Evolutionary conservation across 164 flowering plant species (phyloP).

Genomic region (grape (Vitis vinifera)): ASM3070453v1 NC_081811.1:23835001-23835500

Average conservation of each 20-base stretch:
- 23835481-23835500: slow-evolving; percentile 12
- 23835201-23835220: not conserved
- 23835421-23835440: slow-evolving; percentile 37
- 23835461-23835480: slow-evolving; percentile 12
- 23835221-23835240: too few species aligned
- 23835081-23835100: too few species aligned
- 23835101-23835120: too few species aligned
- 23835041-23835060: too few species aligned
- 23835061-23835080: too few species aligned
- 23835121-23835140: not conserved
- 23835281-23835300: too few species aligned
- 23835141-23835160: not conserved
- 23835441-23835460: slow-evolving; percentile 12
- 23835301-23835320: not conserved
- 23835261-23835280: not conserved
- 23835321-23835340: not conserved
- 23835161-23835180: not conserved
- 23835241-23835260: not conserved
- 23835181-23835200: not conserved
- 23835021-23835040: too few species aligned
- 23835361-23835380: slow-evolving; percentile 88
- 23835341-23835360: not conserved
- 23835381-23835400: slow-evolving; percentile 87
- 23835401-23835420: slow-evolving; percentile 80
- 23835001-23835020: too few species aligned